Evolutionary conservation across 1,139 yeast species (phyloP), one percentile per base, ranked within the genome.

Genomic region (Sugiyamaella japonica): DNA sequence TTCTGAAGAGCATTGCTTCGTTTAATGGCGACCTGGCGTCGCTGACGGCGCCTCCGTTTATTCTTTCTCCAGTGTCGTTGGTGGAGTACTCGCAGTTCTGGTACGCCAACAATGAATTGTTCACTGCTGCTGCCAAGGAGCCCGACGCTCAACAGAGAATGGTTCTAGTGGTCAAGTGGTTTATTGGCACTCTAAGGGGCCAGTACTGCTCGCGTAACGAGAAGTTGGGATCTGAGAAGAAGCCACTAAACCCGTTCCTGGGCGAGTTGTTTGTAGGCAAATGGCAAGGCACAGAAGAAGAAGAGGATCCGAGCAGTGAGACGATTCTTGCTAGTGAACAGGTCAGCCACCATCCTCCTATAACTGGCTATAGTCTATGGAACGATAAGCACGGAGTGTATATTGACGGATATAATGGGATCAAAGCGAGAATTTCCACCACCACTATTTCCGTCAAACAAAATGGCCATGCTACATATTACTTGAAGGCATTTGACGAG

Each of bases 41-140:
- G 1, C 76, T 93, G 67, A 90, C 99, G 1, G 99, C 99, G 1
- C 99, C 99, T 28, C 97, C 99, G n/a, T 93, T 93, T 73, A 93
- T 93, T 64, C 78, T 93, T 59, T 89, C 97, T 8, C 91, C 97
- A 25, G 86, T 88, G 7, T 91, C 98, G 2, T 78, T 89, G 64
- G 83, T 84, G 29, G 99, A 93, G 73, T 93, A 88, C 73, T 86
- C 97, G 15, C 93, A 89, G 70, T 93, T 89, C 62, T 75, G 78
- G 77, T 70, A 91, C 49, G 97, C 90, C 70, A 93, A 88, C 68
- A 90, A 93, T 13, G 91, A 89, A 62, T 77, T 90, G 60, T 80
- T 93, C 57, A 72, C 89, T 56, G 93, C 82, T 43, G 90, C 97
- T 37, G 72, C 78, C 13, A 73, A 71, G 52, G 78, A 76, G 40